Evolutionary conservation across 2,329 filamentous ascomycete genomes (phyloP).

Genomic region (Epichloe bromicola): DNA sequence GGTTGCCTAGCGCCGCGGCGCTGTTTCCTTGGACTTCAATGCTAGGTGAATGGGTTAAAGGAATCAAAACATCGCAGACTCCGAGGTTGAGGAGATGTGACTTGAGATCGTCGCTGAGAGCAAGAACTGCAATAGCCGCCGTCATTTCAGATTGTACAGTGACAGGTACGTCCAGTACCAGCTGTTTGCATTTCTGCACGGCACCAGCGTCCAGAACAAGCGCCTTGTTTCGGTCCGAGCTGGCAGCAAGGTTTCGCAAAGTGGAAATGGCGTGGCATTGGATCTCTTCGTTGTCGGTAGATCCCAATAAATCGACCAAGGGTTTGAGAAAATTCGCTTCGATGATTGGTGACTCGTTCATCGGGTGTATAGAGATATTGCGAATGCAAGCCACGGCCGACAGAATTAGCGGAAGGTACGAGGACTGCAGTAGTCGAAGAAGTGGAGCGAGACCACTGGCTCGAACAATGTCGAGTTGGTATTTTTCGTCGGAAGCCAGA

Average conservation of each 20-base stretch:
- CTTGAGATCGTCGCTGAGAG: constrained; percentile 91
- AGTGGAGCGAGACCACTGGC: constrained; percentile 75
- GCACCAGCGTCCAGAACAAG: constrained; percentile 93
- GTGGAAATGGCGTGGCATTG: constrained; percentile 98
- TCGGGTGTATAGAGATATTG: constrained; percentile 95
- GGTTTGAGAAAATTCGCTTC: constrained; percentile 93
- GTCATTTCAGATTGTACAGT: constrained; percentile 99
- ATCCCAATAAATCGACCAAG: constrained; percentile 82
- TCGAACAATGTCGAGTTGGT: constrained; percentile 93
- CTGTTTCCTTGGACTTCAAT: constrained; percentile 98
- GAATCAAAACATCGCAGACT: constrained; percentile 93
- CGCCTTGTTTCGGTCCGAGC: constrained; percentile 94
- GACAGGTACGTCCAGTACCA: constrained; percentile 83
- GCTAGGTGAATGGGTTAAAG: constrained; percentile 85
- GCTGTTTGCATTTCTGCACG: constrained; percentile 95
- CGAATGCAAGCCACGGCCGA: constrained; percentile 96
- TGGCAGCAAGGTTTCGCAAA: constrained; percentile 85
- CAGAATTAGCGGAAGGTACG: constrained; percentile 87
- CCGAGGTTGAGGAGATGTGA: constrained; percentile 79
- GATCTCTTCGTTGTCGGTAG: constrained; percentile 96
- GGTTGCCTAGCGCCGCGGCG: constrained; percentile 84
- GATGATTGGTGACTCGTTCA: constrained; percentile 97
- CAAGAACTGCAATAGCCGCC: constrained; percentile 92
- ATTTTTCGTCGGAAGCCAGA: constrained; percentile 94
- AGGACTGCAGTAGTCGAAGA: constrained; percentile 81